These are phyloP conservation scores for Thecaphora frezii DNA, from an alignment of 1,284 basidiomycete species.

Conservation along the genomic window DNA sequence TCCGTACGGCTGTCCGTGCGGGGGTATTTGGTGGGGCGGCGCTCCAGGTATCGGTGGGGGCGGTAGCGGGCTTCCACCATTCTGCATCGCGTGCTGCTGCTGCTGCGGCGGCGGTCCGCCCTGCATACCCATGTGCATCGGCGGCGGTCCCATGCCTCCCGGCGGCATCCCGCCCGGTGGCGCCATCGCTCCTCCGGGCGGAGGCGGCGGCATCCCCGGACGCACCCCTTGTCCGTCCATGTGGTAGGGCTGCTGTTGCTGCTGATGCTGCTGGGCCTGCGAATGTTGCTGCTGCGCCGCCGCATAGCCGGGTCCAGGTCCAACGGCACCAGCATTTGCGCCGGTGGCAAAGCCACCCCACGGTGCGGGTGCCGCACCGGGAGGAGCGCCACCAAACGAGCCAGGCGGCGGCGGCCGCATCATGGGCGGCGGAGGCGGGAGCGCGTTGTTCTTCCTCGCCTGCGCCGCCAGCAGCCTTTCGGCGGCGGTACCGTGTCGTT, in stretches of 20 bases:
- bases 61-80: no score
- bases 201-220: background rate
- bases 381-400: background rate
- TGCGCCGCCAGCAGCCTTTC: conserved; percentile 92
- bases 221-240: background rate
- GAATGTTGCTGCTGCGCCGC: background rate
- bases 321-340: background rate
- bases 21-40: no score
- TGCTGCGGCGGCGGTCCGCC: no score
- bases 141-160: background rate
- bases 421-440: conserved; percentile 62
- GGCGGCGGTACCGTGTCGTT: conserved; percentile 91
- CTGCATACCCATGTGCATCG: background rate
- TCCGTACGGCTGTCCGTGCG: no score
- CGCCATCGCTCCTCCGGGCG: no score
- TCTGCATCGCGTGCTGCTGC: no score
- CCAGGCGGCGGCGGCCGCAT: no score
- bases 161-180: no score
- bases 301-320: background rate
- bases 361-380: background rate
- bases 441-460: conserved; percentile 88
- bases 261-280: conserved; percentile 12
- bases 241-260: background rate
- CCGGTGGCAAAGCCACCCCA: background rate
- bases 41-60: no score